These are phyloP conservation scores for Coccomyxa sp. DNA, from an alignment of 139 green algal species.

Conservation along the genomic window DNA sequence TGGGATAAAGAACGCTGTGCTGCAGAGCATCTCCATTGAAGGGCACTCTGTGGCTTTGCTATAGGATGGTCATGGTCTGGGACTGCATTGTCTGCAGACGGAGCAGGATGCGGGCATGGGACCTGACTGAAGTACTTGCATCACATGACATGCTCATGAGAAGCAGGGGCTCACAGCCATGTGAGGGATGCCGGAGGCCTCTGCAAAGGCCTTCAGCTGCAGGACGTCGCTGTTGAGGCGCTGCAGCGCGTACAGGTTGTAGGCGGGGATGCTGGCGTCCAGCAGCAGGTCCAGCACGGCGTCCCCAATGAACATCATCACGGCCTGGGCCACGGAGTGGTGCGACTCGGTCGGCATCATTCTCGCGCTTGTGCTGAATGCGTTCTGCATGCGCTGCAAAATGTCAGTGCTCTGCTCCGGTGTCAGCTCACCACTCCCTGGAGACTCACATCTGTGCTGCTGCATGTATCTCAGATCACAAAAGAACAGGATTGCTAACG, in stretches of 20 bases:
- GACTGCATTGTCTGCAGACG: too few relatives aligned
- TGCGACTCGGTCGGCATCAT: constrained; percentile 35
- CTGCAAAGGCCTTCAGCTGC: constrained; percentile 31
- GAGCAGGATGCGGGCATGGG: too few relatives aligned
- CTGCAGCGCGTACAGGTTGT: constrained; percentile 65
- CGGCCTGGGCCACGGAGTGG: constrained; percentile 26
- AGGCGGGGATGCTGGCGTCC: constrained; percentile 39
- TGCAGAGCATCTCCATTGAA: too few relatives aligned
- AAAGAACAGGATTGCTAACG: too few relatives aligned
- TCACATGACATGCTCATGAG: not conserved
- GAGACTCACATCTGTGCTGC: not conserved
- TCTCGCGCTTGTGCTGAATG: constrained; percentile 20
- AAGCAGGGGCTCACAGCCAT: constrained; percentile 5
- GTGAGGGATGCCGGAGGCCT: constrained; percentile 5
- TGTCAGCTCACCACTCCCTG: not conserved
- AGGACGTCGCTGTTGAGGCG: constrained; percentile 48
- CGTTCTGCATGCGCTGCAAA: constrained; percentile 25
- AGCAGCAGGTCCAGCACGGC: constrained; percentile 45
- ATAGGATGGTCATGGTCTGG: too few relatives aligned
- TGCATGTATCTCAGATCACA: too few relatives aligned
- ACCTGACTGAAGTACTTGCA: not conserved
- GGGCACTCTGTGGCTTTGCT: not conserved
- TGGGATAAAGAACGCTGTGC: too few relatives aligned
- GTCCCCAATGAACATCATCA: constrained; percentile 33
- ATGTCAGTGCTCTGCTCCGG: not conserved